A percentile compares a stretch with the other conserved stretches of the same genome.
These are phyloP conservation scores for Setaria italica DNA, from an alignment of 202 grass and related monocot genomes.

Conservation along the genomic window DNA sequence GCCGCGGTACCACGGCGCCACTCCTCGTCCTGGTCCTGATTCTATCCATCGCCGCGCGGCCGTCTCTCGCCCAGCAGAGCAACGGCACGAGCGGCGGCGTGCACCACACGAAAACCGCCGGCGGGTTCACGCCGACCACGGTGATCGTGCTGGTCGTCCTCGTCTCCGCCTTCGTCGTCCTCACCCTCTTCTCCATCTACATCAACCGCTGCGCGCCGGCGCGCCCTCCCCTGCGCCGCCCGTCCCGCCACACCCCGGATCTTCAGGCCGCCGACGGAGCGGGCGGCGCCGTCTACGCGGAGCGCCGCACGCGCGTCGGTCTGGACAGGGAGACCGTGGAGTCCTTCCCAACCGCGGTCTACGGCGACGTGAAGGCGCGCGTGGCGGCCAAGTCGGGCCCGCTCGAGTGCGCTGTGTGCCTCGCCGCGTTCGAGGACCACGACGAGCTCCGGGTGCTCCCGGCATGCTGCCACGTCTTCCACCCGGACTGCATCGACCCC, in stretches of 20 bases:
- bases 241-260: not conserved
- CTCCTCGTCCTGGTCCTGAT: conserved; percentile 11
- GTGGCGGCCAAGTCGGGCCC: conserved; percentile 31
- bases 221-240: not conserved
- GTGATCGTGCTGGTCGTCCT: conserved; percentile 54
- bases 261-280: not conserved
- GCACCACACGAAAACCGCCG: not conserved
- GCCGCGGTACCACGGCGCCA: not conserved
- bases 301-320: conserved; percentile 13
- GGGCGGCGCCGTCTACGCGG: not conserved
- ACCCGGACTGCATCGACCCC: conserved; percentile 63
- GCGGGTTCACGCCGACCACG: conserved; percentile 66
- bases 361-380: conserved; percentile 52
- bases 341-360: conserved; percentile 56
- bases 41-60: not conserved
- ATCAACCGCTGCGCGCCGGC: conserved; percentile 53
- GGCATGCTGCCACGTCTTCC: conserved; percentile 73
- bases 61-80: conserved; percentile 46
- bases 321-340: conserved; percentile 53
- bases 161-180: conserved; percentile 50
- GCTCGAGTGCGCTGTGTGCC: conserved; percentile 72
- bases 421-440: conserved; percentile 63
- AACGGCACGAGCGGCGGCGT: not conserved
- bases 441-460: conserved; percentile 70
- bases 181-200: conserved; percentile 74